These are phyloP conservation scores for Omphalea diandra DNA, from an alignment of 441 rosid species.

Conservation along the genomic window DNA sequence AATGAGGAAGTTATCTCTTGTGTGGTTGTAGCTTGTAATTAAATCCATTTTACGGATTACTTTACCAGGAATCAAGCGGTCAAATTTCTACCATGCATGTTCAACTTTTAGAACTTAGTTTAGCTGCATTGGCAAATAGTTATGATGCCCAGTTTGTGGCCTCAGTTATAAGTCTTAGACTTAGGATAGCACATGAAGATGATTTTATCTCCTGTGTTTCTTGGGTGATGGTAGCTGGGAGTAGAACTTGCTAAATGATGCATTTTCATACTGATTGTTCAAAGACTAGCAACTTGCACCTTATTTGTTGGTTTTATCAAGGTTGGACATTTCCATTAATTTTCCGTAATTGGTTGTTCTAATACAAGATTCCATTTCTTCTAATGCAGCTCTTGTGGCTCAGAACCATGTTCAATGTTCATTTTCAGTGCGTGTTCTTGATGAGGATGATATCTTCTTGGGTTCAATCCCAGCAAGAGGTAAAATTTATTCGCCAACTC, in stretches of 20 bases:
- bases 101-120: not conserved
- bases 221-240: slow-evolving; percentile 8
- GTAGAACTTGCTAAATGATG: not conserved
- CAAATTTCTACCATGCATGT: not conserved
- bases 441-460: slow-evolving; percentile 45
- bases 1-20: not conserved
- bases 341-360: not conserved
- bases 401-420: slow-evolving; percentile 36
- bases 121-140: not conserved
- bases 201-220: not conserved
- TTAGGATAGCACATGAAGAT: not conserved
- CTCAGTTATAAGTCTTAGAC: not conserved
- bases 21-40: not conserved
- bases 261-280: slow-evolving; percentile 8
- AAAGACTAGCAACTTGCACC: not conserved
- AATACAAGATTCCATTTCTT: not conserved
- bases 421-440: slow-evolving; percentile 46
- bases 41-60: not conserved
- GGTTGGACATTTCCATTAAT: slow-evolving; percentile 6
- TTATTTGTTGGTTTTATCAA: not conserved
- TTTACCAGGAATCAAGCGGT: not conserved
- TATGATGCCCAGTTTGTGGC: not conserved
- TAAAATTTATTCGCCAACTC: slow-evolving; percentile 19
- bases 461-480: slow-evolving; percentile 47
- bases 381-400: slow-evolving; percentile 56